Conservation (phyloP, 176 grass and related monocot genomes). For the Puya raimondii region DNA sequence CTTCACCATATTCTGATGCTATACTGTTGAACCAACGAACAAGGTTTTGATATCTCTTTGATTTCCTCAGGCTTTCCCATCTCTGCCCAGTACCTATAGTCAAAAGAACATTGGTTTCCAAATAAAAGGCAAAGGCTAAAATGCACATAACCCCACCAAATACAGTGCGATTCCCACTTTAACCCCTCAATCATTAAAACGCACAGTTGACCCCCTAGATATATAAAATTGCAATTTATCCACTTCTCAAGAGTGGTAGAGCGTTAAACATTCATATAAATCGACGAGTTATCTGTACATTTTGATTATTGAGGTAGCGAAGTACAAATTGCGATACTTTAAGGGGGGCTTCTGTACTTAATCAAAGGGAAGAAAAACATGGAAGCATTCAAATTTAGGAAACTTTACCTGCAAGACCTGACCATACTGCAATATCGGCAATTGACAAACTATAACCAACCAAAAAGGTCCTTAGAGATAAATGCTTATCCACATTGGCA, state of each 20-base stretch:
- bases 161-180: too few species aligned
- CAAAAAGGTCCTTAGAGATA: conserved; percentile 58
- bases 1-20: conserved; percentile 30
- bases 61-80: conserved; percentile 90
- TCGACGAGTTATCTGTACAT: too few species aligned
- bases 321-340: too few species aligned
- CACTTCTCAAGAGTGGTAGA: too few species aligned
- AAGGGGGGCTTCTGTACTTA: too few species aligned
- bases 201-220: too few species aligned
- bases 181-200: too few species aligned
- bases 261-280: too few species aligned
- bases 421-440: conserved; percentile 73
- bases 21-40: conserved; percentile 72
- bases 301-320: too few species aligned
- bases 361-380: not conserved
- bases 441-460: conserved; percentile 60
- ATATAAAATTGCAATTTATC: too few species aligned
- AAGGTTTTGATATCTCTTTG: conserved; percentile 73
- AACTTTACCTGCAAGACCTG: conserved; percentile 58
- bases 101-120: not conserved
- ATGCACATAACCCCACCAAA: not conserved
- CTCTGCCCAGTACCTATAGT: conserved; percentile 66
- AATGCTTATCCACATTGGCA: conserved; percentile 50
- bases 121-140: not conserved
- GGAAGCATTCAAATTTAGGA: not conserved